These are phyloP conservation scores for Eucalyptus sideroxylon DNA, from an alignment of 345 rosid genomes.

Conservation along the genomic window DNA sequence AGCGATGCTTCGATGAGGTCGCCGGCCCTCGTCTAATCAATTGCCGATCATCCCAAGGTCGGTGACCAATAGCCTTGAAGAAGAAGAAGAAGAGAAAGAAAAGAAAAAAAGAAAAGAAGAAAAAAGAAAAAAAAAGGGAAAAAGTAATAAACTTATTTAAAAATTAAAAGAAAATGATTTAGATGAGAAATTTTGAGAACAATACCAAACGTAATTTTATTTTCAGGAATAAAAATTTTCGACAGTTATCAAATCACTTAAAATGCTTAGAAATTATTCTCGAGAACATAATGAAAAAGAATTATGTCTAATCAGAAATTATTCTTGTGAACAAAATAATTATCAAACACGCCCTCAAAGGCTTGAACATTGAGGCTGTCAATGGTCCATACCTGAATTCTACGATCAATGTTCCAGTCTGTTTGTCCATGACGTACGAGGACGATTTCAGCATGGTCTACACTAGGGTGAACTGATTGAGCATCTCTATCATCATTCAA, in stretches of 20 bases:
- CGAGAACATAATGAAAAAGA: too few relatives aligned
- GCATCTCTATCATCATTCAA: background rate
- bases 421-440: conserved; percentile 15
- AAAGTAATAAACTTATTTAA: too few relatives aligned
- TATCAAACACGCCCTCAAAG: background rate
- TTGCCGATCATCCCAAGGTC: too few relatives aligned
- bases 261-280: too few relatives aligned
- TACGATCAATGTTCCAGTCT: conserved; percentile 4
- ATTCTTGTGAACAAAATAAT: accelerated
- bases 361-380: background rate
- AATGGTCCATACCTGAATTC: conserved; percentile 3
- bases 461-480: background rate
- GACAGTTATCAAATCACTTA: accelerated
- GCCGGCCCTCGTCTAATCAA: accelerated
- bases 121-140: accelerated
- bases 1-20: accelerated
- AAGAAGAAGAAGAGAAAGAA: too few relatives aligned
- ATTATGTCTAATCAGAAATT: too few relatives aligned
- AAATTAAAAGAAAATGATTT: too few relatives aligned
- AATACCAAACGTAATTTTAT: accelerated
- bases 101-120: too few relatives aligned
- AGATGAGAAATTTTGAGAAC: too few relatives aligned
- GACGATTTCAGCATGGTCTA: background rate
- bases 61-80: too few relatives aligned
- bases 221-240: accelerated